phyloP scores from a whole-genome alignment of 2,329 filamentous ascomycete genomes.

The Ascochyta viciae-villosae region DNA sequence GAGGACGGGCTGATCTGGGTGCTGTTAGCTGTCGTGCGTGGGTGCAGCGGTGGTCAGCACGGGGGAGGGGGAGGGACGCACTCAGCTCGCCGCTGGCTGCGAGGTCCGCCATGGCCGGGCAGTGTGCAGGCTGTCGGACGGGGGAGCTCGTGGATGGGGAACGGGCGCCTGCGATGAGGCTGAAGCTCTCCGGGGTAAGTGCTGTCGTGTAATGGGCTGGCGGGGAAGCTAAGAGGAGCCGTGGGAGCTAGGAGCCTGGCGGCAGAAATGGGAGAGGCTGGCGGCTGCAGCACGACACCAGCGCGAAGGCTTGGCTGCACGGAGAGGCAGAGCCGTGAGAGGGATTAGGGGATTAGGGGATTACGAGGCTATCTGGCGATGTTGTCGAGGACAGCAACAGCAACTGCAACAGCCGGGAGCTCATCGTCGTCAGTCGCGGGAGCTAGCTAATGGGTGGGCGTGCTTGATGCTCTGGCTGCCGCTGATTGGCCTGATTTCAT shows the following conservation, averaged over 20 bases:
- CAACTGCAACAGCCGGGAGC: constrained; percentile 7
- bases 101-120: constrained; percentile 47
- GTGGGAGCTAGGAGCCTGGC: constrained; percentile 17
- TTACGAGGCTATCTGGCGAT: background rate
- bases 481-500: constrained; percentile 16
- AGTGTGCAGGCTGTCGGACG: constrained; percentile 16
- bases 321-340: background rate
- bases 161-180: constrained; percentile 39
- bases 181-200: constrained; percentile 33
- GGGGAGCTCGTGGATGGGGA: constrained; percentile 29
- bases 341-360: background rate
- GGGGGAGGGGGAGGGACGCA: constrained; percentile 17
- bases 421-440: constrained; percentile 20
- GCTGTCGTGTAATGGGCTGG: constrained; percentile 35
- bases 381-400: background rate
- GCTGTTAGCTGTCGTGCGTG: constrained; percentile 26
- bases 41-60: background rate
- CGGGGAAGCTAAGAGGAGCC: constrained; percentile 32
- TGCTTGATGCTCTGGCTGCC: constrained; percentile 20
- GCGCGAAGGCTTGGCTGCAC: constrained; percentile 8
- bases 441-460: constrained; percentile 1
- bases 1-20: constrained; percentile 63
- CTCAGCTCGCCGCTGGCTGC: constrained; percentile 45
- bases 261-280: constrained; percentile 27
- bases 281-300: constrained; percentile 20